A percentile compares a stretch with the other conserved stretches of the same genome.
These are phyloP conservation scores for Solanum sejunctum DNA, from an alignment of 257 asterid genomes.

Conservation along the genomic window DNA sequence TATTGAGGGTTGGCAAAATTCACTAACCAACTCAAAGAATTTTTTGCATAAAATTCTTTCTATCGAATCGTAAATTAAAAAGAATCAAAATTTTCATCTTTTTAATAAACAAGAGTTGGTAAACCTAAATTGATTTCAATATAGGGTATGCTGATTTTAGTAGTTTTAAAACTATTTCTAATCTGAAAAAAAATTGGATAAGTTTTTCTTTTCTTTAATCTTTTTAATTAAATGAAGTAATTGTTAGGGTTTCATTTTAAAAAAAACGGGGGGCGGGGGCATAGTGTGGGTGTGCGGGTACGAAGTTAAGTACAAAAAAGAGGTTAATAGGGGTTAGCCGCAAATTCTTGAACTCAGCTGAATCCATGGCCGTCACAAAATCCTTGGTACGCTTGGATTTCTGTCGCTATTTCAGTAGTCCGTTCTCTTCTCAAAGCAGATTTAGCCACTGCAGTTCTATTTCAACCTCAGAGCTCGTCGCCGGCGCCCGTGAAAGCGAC, in stretches of 20 bases:
- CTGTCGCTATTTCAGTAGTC: background rate
- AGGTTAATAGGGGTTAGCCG: background rate
- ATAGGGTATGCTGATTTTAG: background rate
- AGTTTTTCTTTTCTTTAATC: background rate
- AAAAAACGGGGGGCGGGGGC: background rate
- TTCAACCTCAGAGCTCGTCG: background rate
- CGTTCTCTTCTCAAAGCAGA: background rate
- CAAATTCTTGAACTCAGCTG: background rate
- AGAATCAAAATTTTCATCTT: background rate
- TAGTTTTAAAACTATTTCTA: background rate
- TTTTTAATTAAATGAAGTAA: background rate
- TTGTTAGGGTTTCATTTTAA: background rate
- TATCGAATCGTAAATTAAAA: background rate
- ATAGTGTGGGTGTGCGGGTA: too few species aligned
- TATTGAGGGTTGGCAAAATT: too few species aligned
- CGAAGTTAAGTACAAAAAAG: background rate
- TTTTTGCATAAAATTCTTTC: background rate
- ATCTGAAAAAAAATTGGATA: background rate
- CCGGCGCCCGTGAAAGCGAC: background rate
- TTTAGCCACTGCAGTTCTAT: constrained; percentile 4
- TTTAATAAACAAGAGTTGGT: background rate
- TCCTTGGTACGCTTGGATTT: background rate
- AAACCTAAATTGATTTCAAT: background rate
- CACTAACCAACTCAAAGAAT: background rate
- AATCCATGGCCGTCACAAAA: background rate